Base-by-base conservation (phyloP, 495 filamentous ascomycete species). In the Penicillium bialowiezense region DNA sequence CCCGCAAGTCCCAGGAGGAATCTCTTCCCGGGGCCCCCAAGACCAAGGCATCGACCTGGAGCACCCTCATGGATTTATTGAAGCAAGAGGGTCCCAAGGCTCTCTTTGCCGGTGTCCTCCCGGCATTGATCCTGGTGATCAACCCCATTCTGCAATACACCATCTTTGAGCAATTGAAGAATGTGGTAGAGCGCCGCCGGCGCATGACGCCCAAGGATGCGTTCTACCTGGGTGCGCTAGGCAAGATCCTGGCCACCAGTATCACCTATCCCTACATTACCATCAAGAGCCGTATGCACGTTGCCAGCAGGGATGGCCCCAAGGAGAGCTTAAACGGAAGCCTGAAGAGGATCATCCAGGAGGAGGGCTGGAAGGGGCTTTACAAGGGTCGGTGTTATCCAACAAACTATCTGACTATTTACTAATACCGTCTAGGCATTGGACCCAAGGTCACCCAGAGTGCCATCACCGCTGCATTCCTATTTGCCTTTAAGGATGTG, bases 141-240 rank as follows among this genome's bases (percentile, higher is more conserved):
- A 99, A 99, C 69, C 93, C 93, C 2, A 99, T 99, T 51, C 70
- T 99, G 52, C 95, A 97, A 71, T 99, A 99, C 62, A 99, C 95
- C 13, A 87, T 99, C 38, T 99, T 97, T 55, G 93, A 99, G 77
- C 91, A 97, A 72, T 70, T 99, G 73, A 97, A 96, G 78, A 86
- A 89, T 53, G 46, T 77, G 10, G 62, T 90, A 26, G 85, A 87
- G 65, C 83, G 79, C 52, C 76, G 82, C 15, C 69, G 81, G 17
- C 77, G 79, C 28, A 81, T 96, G 52, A 95, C 86, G 0, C 89
- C 93, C 1, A 86, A 82, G 40, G 81, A 95, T 59, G 90, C 88
- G 3, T 99, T 99, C 62, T 81, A 93, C 51, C 71, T 99, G 4
- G 93, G 93, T 43, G 93, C 93, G 8, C 60, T 97, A 7, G 93